A percentile compares a stretch with the other conserved stretches of the same genome.
Conservation (phyloP, 306 rosid species). For the Begonia masoniana region DNA sequence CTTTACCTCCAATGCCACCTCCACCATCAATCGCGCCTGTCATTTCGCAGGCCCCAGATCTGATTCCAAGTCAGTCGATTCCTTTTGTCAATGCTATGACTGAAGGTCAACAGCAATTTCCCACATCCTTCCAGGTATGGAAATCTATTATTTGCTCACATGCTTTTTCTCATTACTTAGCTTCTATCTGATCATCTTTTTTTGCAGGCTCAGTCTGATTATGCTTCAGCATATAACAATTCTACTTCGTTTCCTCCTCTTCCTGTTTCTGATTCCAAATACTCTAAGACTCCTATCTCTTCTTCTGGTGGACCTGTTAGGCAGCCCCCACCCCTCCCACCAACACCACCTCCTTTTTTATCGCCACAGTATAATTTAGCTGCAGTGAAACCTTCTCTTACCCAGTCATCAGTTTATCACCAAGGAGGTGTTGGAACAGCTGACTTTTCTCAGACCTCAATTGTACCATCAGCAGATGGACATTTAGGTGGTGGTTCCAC, state of each 20-base stretch:
- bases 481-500: constrained; percentile 21
- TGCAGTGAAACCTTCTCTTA: constrained; percentile 37
- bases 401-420: constrained; percentile 47
- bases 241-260: constrained; percentile 38
- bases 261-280: constrained; percentile 46
- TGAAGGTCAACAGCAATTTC: constrained; percentile 43
- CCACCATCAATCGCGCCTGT: constrained; percentile 51
- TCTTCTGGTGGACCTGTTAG: constrained; percentile 69
- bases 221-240: constrained; percentile 43
- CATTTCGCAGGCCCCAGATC: constrained; percentile 49
- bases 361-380: constrained; percentile 55
- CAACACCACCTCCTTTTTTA: constrained; percentile 82
- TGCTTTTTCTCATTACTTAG: neutral
- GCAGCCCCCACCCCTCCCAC: constrained; percentile 94
- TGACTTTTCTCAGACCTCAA: constrained; percentile 45
- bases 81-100: constrained; percentile 42
- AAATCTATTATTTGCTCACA: neutral
- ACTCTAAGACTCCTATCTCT: constrained; percentile 47
- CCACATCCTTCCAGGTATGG: constrained; percentile 46
- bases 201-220: constrained; percentile 66
- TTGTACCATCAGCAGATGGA: constrained; percentile 18
- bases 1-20: constrained; percentile 95
- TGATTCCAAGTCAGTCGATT: constrained; percentile 46
- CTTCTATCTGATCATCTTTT: constrained; percentile 6
- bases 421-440: constrained; percentile 34